Conservation (phyloP, 2,329 filamentous ascomycete genomes). For the Colletotrichum sp. region DNA sequence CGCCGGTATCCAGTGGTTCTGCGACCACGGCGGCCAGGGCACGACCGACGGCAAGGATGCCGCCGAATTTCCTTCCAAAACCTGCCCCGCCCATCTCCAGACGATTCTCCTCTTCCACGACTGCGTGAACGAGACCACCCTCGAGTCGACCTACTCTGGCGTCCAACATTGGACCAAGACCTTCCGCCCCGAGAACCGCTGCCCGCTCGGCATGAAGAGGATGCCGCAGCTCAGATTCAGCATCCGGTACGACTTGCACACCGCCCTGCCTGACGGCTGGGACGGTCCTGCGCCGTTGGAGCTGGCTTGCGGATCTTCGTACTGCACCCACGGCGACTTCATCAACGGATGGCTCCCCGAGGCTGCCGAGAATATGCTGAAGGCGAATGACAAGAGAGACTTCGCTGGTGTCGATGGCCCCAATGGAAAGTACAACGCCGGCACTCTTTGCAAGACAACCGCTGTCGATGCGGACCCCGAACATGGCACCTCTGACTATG, state of each 20-base stretch:
- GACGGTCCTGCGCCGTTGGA: conserved; percentile 45
- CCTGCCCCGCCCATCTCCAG: conserved; percentile 30
- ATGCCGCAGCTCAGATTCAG: conserved; percentile 53
- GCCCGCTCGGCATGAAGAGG: conserved; percentile 46
- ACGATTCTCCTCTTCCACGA: conserved; percentile 27
- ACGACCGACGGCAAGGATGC: conserved; percentile 28
- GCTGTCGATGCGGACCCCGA: conserved; percentile 42
- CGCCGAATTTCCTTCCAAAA: background rate
- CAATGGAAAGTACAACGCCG: background rate
- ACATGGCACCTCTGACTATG: conserved; percentile 43
- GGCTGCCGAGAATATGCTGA: conserved; percentile 44
- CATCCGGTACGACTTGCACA: conserved; percentile 50
- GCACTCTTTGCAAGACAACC: conserved; percentile 27
- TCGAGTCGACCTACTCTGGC: conserved; percentile 23
- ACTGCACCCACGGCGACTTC: conserved; percentile 51
- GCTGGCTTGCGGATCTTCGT: conserved; percentile 44
- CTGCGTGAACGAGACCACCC: conserved; percentile 25
- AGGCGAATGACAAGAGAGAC: background rate
- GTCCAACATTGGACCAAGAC: conserved; percentile 4
- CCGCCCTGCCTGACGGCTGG: conserved; percentile 47
- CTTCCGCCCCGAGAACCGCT: conserved; percentile 32
- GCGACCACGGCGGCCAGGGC: conserved; percentile 36
- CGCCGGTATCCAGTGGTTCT: conserved; percentile 27
- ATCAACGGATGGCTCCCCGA: conserved; percentile 51
- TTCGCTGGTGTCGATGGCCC: background rate